These are phyloP conservation scores for Fraxinus sp. DNA, from an alignment of 305 asterid species.

Conservation along the genomic window DNA sequence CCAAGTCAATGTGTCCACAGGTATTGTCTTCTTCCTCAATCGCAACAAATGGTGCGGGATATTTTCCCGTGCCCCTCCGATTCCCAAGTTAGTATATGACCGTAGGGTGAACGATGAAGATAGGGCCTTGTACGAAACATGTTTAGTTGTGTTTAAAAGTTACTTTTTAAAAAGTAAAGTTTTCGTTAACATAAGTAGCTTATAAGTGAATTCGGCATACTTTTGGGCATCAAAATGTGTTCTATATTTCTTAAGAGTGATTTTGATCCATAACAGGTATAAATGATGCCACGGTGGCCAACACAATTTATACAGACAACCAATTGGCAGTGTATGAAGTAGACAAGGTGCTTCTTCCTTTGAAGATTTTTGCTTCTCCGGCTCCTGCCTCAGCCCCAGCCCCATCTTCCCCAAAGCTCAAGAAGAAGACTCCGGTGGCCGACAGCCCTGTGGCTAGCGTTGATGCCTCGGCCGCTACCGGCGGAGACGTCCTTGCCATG, in stretches of 20 bases:
- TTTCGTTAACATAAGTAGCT: neutral
- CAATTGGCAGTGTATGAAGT: constrained; percentile 47
- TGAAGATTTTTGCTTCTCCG: constrained; percentile 37
- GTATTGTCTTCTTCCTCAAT: constrained; percentile 22
- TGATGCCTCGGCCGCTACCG: constrained; percentile 27
- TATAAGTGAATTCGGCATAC: neutral
- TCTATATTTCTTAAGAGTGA: neutral
- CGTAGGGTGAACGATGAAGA: neutral
- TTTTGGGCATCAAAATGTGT: neutral
- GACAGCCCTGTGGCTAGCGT: constrained; percentile 25
- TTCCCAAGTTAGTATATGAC: neutral
- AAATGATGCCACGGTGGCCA: constrained; percentile 34
- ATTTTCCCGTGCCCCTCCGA: neutral
- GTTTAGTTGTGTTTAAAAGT: neutral
- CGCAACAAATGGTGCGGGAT: neutral
- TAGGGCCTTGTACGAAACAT: neutral
- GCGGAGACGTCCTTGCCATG: constrained; percentile 21
- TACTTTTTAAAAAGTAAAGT: neutral
- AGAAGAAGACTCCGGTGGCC: constrained; percentile 24
- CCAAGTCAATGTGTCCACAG: constrained; percentile 46
- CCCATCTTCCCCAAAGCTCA: constrained; percentile 5
- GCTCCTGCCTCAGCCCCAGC: constrained; percentile 37
- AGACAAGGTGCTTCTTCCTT: constrained; percentile 49
- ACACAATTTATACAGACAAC: constrained; percentile 34
- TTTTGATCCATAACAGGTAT: neutral